Evolutionary conservation across 768 basidiomycete species (phyloP), one percentile per base, ranked within the genome.

Genomic region (Rhizopogon salebrosus): DNA sequence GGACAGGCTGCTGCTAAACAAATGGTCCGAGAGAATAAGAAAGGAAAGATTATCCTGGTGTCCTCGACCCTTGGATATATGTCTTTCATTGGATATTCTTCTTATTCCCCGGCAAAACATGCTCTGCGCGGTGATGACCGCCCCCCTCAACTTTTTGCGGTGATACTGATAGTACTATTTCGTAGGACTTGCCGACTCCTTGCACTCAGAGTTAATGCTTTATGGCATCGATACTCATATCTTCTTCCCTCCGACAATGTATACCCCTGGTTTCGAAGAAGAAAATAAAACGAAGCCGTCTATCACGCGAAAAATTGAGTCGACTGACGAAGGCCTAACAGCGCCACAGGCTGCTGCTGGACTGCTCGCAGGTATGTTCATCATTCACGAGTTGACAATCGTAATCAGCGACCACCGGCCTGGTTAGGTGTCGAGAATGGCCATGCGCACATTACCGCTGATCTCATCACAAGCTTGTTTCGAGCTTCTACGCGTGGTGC

Each of bases 71-170:
- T 93, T 10, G 88, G 84, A 1, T 83, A 84, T 60, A 84, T 92
- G 74, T 78, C 81, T 2, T 80, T 93, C 51, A 70, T 88, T 3
- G 93, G 94, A 0, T 95, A 84, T 60, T 75, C 85, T 1, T 80
- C 83, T 1, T 95, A 95, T 67, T 74, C 88, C 0, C 90, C 92
- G 0, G 86, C 83, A 9, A 95, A 95, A 64, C 87, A 89, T 60
- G 94, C 94, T 7, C 65, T 95, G 6, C 72, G 91, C 70, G 92
- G 92, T 92, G 57, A 39, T 70, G 56, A 16, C 20, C 26, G 26
- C 10, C 8, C n/a, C 22, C 27, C 26, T 4, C 23, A 9, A 11
- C 14, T n/a, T 10, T 40, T 34, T 34, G 13, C 16, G 3, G 6
- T 20, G 3, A 22, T 31, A 13, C 50, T 51, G 6, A 51, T 46